Evolutionary conservation across 768 basidiomycete genomes (phyloP), one percentile per base, ranked within the genome.

Genomic region (Termitomyces sp.): DNA sequence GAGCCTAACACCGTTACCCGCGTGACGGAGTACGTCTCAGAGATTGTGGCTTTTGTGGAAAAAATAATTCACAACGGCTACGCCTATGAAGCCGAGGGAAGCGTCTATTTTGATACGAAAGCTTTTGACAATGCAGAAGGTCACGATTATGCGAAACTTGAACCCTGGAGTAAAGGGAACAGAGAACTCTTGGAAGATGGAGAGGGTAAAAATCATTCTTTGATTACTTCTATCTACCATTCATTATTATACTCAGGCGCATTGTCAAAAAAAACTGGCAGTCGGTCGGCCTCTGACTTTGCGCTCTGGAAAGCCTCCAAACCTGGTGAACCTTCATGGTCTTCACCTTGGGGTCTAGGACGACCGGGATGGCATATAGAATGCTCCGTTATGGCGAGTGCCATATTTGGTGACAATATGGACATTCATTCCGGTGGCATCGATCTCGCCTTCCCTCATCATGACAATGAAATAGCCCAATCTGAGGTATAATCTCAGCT

Each of bases 341-440:
- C 88, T 0, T 97, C 94, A 12, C 89, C 93, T 6, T 99, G 97
- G 97, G 97, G 97, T 18, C 77, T 77, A 43, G 94, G 95, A n/a
- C 81, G 96, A 44, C 96, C 96, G 3, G 96, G 96, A 16, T 99
- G 96, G 96, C 96, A 99, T 70, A 98, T 99, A 58, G 96, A 99
- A 70, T 99, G 96, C 73, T 95, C 92, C 4, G 96, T 97, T 35
- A 99, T 99, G 96, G 95, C 95, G 18, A 90, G 85, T 62, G 94
- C 88, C 33, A 78, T 98, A 49, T 77, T 98, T 46, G 96, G 95
- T 3, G 82, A 87, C 57, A 88, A 86, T 58, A 91, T 99, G 86
- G 97, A 98, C 71, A 94, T 99, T 60, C 97, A 99, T 70, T 97
- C 94, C 8, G 97, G 97, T 52, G 97, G 97, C 5, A 87, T 92